Conservation (phyloP, 1,284 basidiomycete species). For the Malassezia caprae region DNA sequence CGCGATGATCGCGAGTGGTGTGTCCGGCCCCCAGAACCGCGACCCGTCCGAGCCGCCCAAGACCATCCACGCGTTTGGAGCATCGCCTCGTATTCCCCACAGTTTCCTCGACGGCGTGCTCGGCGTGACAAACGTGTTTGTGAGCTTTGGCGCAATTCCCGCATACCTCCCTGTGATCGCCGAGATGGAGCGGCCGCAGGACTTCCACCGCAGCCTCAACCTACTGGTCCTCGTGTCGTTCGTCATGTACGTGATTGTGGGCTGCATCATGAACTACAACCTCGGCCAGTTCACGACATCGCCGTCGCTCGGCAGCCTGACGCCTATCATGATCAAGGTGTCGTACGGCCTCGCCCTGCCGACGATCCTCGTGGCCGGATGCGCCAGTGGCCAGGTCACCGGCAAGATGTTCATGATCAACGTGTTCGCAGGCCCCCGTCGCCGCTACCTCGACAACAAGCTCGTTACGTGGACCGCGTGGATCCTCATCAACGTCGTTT, state of each 20-base stretch:
- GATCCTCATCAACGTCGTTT: slow-evolving; percentile 30
- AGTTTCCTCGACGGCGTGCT: slow-evolving; percentile 31
- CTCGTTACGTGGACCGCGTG: slow-evolving; percentile 22
- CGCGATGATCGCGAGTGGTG: slow-evolving; percentile 35
- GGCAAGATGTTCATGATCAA: slow-evolving; percentile 33
- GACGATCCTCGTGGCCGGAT: slow-evolving; percentile 35
- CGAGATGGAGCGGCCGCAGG: slow-evolving; percentile 34
- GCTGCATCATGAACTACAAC: slow-evolving; percentile 36
- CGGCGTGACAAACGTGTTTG: slow-evolving; percentile 30
- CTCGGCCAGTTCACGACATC: slow-evolving; percentile 39
- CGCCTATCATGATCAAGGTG: slow-evolving; percentile 24
- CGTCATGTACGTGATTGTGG: slow-evolving; percentile 37
- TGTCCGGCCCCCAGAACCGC: slow-evolving; percentile 28
- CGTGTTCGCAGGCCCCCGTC: slow-evolving; percentile 21
- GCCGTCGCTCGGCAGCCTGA: slow-evolving; percentile 33
- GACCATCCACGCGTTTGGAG: slow-evolving; percentile 27
- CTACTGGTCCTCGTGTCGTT: slow-evolving; percentile 25
- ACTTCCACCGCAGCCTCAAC: slow-evolving; percentile 28
- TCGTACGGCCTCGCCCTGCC: slow-evolving; percentile 39
- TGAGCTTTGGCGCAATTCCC: slow-evolving; percentile 31
- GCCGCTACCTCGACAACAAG: slow-evolving; percentile 2
- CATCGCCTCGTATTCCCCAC: slow-evolving; percentile 22
- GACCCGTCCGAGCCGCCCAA: slow-evolving; percentile 20
- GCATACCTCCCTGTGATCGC: slow-evolving; percentile 36
- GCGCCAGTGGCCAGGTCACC: slow-evolving; percentile 32